Percentiles rank a stretch among this genome's conserved stretches.
Evolutionary conservation across 208 protist genomes (phyloP).

Genomic region (Wallacemonas rigidus): DNA sequence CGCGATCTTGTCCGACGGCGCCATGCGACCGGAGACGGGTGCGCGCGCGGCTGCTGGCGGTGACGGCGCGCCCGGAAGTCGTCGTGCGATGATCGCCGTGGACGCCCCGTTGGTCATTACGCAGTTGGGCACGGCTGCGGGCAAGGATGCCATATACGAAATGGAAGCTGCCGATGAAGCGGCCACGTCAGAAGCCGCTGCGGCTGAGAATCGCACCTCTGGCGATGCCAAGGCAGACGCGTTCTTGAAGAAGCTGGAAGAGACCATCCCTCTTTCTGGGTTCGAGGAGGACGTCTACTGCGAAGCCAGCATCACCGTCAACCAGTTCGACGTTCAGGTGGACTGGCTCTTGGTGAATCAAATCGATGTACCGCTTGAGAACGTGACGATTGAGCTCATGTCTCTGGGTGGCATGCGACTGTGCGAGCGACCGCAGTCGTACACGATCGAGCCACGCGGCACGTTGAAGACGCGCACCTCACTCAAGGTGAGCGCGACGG

Average conservation of each 20-base stretch:
- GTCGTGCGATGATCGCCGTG: slow-evolving; percentile 39
- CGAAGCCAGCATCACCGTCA: slow-evolving; percentile 96
- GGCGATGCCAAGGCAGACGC: slow-evolving; percentile 49
- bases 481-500: slow-evolving; percentile 98
- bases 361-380: slow-evolving; percentile 93
- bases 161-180: slow-evolving; percentile 52
- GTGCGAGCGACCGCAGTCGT: slow-evolving; percentile 94
- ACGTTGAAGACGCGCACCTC: slow-evolving; percentile 88
- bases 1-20: slow-evolving; percentile 14
- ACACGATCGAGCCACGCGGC: slow-evolving; percentile 91
- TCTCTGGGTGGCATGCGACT: slow-evolving; percentile 97
- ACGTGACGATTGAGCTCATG: slow-evolving; percentile 96
- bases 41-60: slow-evolving; percentile 15
- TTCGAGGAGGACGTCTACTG: slow-evolving; percentile 97
- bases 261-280: slow-evolving; percentile 95
- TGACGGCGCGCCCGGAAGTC: background rate
- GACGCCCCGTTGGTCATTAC: slow-evolving; percentile 81
- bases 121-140: slow-evolving; percentile 47
- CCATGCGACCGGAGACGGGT: background rate
- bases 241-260: slow-evolving; percentile 76
- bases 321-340: slow-evolving; percentile 98
- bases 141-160: slow-evolving; percentile 60
- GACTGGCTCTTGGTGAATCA: slow-evolving; percentile 95
- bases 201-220: slow-evolving; percentile 22
- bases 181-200: slow-evolving; percentile 23